Evolutionary conservation across 805 yeast genomes (phyloP).

Genomic region (Danielozyma ontarioensis): DNA sequence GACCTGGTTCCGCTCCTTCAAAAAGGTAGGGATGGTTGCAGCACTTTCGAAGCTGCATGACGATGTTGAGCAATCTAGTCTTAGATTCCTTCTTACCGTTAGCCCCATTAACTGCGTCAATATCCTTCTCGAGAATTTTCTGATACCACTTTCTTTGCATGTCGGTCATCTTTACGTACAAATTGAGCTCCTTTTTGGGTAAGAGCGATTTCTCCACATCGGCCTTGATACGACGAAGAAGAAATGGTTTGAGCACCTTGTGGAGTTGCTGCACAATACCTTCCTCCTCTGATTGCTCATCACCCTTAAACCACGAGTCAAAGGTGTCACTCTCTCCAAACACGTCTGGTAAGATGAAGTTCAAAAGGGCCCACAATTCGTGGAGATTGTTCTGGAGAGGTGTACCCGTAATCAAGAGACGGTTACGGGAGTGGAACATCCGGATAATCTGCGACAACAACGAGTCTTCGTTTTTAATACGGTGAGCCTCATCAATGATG

Average conservation of each 20-base stretch:
- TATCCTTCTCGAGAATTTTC: slow-evolving; percentile 82
- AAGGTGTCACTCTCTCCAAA: slow-evolving; percentile 88
- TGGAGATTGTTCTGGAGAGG: slow-evolving; percentile 93
- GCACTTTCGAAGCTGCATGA: slow-evolving; percentile 94
- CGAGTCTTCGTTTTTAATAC: slow-evolving; percentile 92
- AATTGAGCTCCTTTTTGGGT: slow-evolving; percentile 86
- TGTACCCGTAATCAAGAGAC: slow-evolving; percentile 90
- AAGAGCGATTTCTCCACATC: slow-evolving; percentile 89
- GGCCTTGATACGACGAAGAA: slow-evolving; percentile 82
- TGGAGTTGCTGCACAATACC: slow-evolving; percentile 78
- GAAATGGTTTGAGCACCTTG: slow-evolving; percentile 80
- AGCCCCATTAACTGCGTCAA: slow-evolving; percentile 94
- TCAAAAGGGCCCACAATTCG: slow-evolving; percentile 92
- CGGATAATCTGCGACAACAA: slow-evolving; percentile 90
- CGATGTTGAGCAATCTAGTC: slow-evolving; percentile 85
- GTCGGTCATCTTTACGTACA: slow-evolving; percentile 90
- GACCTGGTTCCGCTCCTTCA: slow-evolving; percentile 99
- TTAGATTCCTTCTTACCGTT: slow-evolving; percentile 93
- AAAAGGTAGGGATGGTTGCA: slow-evolving; percentile 96
- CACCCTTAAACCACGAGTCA: slow-evolving; percentile 77
- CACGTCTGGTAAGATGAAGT: slow-evolving; percentile 88
- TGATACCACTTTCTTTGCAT: slow-evolving; percentile 95
- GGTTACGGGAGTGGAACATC: slow-evolving; percentile 75
- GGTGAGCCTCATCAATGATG: slow-evolving; percentile 92
- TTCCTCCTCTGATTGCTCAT: slow-evolving; percentile 11